Conservation (phyloP, 2,329 filamentous ascomycete species). For the Chaetomiaceae sp. region DNA sequence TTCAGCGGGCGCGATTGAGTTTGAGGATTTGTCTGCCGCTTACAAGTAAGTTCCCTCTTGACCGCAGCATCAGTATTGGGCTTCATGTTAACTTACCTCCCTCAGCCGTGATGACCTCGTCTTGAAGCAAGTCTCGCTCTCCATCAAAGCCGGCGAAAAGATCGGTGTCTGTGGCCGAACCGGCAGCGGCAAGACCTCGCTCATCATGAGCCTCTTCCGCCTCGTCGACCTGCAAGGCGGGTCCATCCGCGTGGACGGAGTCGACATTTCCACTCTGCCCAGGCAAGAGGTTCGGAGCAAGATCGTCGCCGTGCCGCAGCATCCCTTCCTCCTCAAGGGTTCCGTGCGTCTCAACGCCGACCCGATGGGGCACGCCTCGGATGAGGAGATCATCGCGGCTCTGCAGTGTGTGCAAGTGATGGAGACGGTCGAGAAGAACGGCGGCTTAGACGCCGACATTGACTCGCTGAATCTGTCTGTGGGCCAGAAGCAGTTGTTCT, state of each 20-base stretch:
- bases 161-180: constrained; percentile 36
- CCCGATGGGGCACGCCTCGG: constrained; percentile 35
- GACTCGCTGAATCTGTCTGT: constrained; percentile 33
- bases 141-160: constrained; percentile 31
- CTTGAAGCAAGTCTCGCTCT: constrained; percentile 28
- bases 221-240: constrained; percentile 43
- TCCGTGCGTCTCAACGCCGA: constrained; percentile 48
- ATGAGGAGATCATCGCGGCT: constrained; percentile 29
- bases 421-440: constrained; percentile 33
- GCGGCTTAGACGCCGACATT: constrained; percentile 37
- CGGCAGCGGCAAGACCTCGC: constrained; percentile 28
- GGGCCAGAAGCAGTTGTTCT: constrained; percentile 49
- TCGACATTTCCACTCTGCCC: constrained; percentile 33
- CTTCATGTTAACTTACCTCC: not conserved
- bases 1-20: constrained; percentile 30
- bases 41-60: constrained; percentile 22
- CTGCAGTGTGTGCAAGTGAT: constrained; percentile 25
- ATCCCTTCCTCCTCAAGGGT: constrained; percentile 44
- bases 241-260: constrained; percentile 41
- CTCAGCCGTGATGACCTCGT: constrained; percentile 15
- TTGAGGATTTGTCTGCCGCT: constrained; percentile 30
- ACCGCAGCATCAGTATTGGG: no score
- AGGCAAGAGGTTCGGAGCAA: constrained; percentile 28
- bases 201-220: constrained; percentile 40
- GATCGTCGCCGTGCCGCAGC: constrained; percentile 47